Base-by-base conservation (phyloP, 371 early-diverging fungal species). In the Actinomucor elegans region DNA sequence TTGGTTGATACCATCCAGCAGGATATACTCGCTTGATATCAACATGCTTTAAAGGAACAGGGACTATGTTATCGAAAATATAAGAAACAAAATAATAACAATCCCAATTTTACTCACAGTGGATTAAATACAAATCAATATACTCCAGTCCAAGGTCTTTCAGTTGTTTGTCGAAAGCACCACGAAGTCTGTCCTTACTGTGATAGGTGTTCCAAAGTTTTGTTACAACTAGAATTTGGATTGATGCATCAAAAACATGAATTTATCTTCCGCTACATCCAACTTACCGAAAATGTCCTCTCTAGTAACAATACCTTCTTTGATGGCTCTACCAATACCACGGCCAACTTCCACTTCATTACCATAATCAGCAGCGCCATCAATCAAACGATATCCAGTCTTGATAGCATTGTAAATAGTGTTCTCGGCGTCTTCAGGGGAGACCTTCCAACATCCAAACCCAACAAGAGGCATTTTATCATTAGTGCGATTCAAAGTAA, bases 131-230 rank as follows among this genome's bases (percentile, higher is more conserved):
- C 28, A 91, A 67, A 66, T 92, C 91, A 38, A 90, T 52, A 53
- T 90, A 90, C 5, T 79, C 73, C 18, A 81, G 58, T 28, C 71
- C 69, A 42, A 90, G 70, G 27, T 84, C 74, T 35, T 60, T 37
- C 21, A 88, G 67, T 24, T 83, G 77, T 54, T 45, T 70, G 14
- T 75, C 69, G 49, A 84, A 59, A 14, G 69, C 81, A 38, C 74
- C 57, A 4, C 74, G 68, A 2, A 84, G 80, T 36, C 74, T 37
- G 8, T 69, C 69, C 51, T 81, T 78, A 42, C 57, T 50, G 34
- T 84, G 85, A 43, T 71, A 65, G 17, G 75, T 79, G 61, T 86
- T 86, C 87, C 86, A 86, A 32, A 91, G 70, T 67, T 92, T 92
- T 42, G 85, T 83, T 31, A 88, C 86, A 52, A 89, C 81, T 74